Evolutionary conservation across 345 rosid genomes (phyloP).

Genomic region (Zanthoxylum bungeanum): DNA sequence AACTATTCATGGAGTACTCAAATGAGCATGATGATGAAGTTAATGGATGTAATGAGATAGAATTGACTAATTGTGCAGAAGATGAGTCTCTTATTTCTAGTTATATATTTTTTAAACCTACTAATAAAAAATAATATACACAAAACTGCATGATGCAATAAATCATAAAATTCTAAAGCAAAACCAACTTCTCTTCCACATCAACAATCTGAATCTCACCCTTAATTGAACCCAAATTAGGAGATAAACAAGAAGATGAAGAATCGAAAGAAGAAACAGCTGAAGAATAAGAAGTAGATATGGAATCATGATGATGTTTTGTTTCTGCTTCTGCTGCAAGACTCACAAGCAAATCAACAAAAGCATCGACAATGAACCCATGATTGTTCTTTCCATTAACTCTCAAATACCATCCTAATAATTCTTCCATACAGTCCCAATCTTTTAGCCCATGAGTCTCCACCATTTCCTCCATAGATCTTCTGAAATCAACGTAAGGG

Average conservation of each 20-base stretch:
- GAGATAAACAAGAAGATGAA: slow-evolving; percentile 21
- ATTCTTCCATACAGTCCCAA: slow-evolving; percentile 71
- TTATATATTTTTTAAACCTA: slow-evolving; percentile 2
- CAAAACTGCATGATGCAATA: not conserved
- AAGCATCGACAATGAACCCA: slow-evolving; percentile 67
- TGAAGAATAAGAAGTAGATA: slow-evolving; percentile 40
- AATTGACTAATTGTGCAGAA: too few species aligned
- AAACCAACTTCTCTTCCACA: slow-evolving; percentile 5
- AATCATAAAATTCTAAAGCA: slow-evolving; percentile 7
- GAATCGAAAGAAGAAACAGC: slow-evolving; percentile 38
- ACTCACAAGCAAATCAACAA: slow-evolving; percentile 60
- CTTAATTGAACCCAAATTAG: slow-evolving; percentile 17
- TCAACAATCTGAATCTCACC: slow-evolving; percentile 19
- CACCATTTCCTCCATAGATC: slow-evolving; percentile 96
- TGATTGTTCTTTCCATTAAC: slow-evolving; percentile 73
- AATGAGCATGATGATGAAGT: not conserved
- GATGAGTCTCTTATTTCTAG: too few species aligned
- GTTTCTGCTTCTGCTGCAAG: slow-evolving; percentile 20
- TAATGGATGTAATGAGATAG: not conserved
- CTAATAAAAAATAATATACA: slow-evolving; percentile 21
- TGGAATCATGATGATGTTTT: not conserved
- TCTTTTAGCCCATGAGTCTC: slow-evolving; percentile 59
- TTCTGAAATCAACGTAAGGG: slow-evolving; percentile 73
- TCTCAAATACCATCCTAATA: slow-evolving; percentile 76
- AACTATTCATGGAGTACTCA: too few species aligned